phyloP scores from a whole-genome alignment of 768 basidiomycete species.

The Mrakia hoshinonis region DNA sequence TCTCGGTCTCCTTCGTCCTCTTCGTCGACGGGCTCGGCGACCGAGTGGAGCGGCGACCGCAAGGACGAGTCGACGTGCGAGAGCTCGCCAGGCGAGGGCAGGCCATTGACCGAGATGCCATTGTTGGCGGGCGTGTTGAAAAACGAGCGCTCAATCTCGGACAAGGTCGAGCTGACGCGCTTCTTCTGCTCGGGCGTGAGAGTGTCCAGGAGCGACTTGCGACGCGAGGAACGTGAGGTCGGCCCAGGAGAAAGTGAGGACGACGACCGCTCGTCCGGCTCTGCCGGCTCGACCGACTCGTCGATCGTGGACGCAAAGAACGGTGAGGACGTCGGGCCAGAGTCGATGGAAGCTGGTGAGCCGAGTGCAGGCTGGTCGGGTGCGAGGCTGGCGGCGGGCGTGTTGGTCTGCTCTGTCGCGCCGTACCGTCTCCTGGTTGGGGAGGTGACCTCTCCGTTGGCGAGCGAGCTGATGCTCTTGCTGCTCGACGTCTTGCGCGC shows the following conservation, averaged over 20 bases:
- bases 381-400: neutral
- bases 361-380: neutral
- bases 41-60: neutral
- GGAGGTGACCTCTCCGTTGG: neutral
- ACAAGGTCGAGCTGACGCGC: constrained; percentile 17
- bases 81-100: neutral
- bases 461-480: neutral
- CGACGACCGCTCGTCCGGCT: too few species aligned
- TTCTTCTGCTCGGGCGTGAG: constrained; percentile 20
- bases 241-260: neutral
- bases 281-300: too few species aligned
- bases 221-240: neutral
- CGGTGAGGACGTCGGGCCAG: neutral
- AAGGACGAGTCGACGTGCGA: neutral
- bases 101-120: neutral
- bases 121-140: neutral
- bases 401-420: neutral
- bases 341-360: neutral
- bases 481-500: neutral
- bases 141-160: constrained; percentile 10
- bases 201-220: constrained; percentile 21
- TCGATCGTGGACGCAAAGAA: neutral
- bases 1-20: neutral
- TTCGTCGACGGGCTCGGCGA: neutral
- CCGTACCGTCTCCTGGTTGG: neutral